phyloP scores from a whole-genome alignment of 495 filamentous ascomycete species.

The Entonaema liquescens region DNA sequence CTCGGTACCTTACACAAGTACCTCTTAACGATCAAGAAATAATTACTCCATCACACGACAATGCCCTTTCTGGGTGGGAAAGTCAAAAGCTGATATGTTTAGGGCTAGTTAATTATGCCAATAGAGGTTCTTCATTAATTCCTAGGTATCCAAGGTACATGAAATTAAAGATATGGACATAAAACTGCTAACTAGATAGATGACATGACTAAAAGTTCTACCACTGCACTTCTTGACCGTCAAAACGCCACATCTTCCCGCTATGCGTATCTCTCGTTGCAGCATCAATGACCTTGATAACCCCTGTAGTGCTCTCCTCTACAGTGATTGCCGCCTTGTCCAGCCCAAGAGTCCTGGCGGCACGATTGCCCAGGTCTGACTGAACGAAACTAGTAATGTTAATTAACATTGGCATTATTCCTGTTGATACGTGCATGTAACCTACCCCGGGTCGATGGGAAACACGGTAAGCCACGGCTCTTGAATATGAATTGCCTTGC shows the following conservation, averaged over 20 bases:
- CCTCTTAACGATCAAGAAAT: too few relatives aligned
- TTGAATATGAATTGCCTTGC: conserved; percentile 48
- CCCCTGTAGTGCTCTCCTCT: conserved; percentile 41
- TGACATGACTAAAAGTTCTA: not conserved
- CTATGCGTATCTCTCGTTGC: conserved; percentile 41
- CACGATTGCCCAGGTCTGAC: conserved; percentile 54
- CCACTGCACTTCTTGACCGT: conserved; percentile 26
- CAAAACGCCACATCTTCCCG: conserved; percentile 12
- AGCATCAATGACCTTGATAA: conserved; percentile 47
- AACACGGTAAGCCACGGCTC: conserved; percentile 50
- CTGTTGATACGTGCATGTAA: not conserved
- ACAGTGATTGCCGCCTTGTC: conserved; percentile 43
- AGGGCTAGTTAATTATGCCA: too few relatives aligned
- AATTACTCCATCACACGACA: too few relatives aligned
- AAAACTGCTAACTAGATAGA: too few relatives aligned
- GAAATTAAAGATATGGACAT: too few relatives aligned
- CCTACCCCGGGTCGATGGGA: conserved; percentile 41
- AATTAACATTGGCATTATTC: not conserved
- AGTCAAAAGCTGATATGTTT: too few relatives aligned
- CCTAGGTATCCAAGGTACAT: too few relatives aligned
- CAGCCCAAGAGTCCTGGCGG: not conserved
- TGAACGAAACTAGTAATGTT: conserved; percentile 49
- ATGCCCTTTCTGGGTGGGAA: too few relatives aligned
- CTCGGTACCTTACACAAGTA: too few relatives aligned
- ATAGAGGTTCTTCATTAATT: too few relatives aligned